Evolutionary conservation across 441 rosid genomes (phyloP), one percentile per base, ranked within the genome.

Genomic region (Populus hybrid): DNA sequence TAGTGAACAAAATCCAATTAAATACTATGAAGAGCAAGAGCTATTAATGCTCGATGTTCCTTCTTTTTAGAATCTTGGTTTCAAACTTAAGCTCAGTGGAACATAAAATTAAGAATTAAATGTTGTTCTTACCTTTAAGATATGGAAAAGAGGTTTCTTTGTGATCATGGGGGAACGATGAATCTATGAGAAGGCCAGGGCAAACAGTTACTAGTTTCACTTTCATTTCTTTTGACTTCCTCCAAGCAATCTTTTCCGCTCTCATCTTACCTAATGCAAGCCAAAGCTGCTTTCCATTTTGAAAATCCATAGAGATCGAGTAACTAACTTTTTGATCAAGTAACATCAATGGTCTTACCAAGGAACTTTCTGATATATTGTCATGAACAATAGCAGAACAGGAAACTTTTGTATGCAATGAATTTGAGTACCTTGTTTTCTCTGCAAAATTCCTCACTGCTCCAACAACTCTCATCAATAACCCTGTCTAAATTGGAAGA

Each of bases 231-330:
- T 50, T 80, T 23, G 88, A 79, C 74, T 76, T 82, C 61, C 18
- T 72, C 88, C 88, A 86, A 26, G 85, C 85, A 53, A 74, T 75
- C 68, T 80, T 82, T 79, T 86, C 88, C 14, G 88, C 88, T 74
- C 10, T 21, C 11, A 82, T 78, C 81, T 82, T 83, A 1, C 88
- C 88, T 78, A 86, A 50, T 38, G 88, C 88, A 65, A 82, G 74
- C 88, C 88, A 86, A 7, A 84, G 77, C 88, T 86, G 82, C 50
- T 69, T 8, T 68, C 73, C 78, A 74, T 36, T 20, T 64, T 38
- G 8, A 35, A 1, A 38, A 61, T 53, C 38, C 33, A 69, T 59
- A 4, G 31, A 20, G 33, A 38, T 36, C 61, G 20, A 38, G 5
- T 31, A 20, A 31, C 31, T 72, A 5, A 20, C 20, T 26, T 50